phyloP scores from a whole-genome alignment of 2,329 filamentous ascomycete genomes.

The Alternaria burnsii region DNA sequence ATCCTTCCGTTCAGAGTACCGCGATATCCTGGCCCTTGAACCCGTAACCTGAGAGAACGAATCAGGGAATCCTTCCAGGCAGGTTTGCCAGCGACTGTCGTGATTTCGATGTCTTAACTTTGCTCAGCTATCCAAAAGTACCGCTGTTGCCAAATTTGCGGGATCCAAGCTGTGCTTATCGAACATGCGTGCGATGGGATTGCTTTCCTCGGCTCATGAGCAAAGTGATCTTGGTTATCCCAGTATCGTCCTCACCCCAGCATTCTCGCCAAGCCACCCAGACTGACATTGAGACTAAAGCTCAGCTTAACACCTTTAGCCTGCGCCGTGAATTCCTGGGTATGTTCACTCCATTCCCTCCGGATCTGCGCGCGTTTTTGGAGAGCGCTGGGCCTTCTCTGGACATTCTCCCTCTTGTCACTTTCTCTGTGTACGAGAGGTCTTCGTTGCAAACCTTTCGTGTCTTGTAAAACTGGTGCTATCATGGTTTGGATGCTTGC shows the following conservation, averaged over 20 bases:
- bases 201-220: not conserved
- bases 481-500: slow-evolving; percentile 30
- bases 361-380: slow-evolving; percentile 35
- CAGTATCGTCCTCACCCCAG: slow-evolving; percentile 21
- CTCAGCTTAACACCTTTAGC: slow-evolving; percentile 40
- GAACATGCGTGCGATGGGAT: not conserved
- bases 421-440: slow-evolving; percentile 12
- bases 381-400: slow-evolving; percentile 23
- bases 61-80: not conserved
- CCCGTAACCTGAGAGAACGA: not conserved
- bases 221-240: not conserved
- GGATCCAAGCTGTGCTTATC: not conserved
- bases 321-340: slow-evolving; percentile 35
- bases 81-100: not conserved
- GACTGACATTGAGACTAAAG: slow-evolving; percentile 39
- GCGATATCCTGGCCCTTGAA: not conserved
- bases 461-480: slow-evolving; percentile 30
- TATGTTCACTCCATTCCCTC: slow-evolving; percentile 39
- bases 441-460: slow-evolving; percentile 13
- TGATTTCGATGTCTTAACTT: not conserved
- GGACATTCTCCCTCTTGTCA: slow-evolving; percentile 8
- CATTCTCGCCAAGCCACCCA: slow-evolving; percentile 35
- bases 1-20: not conserved
- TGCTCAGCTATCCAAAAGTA: not conserved
- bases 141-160: not conserved